phyloP scores from a whole-genome alignment of 495 filamentous ascomycete genomes.

The Parmelia sp. region DNA sequence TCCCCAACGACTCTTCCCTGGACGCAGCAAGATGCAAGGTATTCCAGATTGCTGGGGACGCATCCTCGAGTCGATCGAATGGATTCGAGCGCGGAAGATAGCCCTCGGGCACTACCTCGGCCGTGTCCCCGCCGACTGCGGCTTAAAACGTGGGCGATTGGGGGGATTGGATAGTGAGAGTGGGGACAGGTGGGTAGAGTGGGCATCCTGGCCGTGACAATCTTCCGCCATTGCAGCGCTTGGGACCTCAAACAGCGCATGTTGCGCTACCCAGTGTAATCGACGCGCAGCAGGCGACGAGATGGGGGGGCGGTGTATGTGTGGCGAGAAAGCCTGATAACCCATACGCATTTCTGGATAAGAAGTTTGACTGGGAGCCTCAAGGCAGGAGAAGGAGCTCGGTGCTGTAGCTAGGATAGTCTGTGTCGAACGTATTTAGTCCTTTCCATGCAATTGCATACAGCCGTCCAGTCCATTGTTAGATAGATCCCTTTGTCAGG shows the following conservation, averaged over 20 bases:
- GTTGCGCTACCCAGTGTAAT: neutral
- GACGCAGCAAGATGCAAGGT: neutral
- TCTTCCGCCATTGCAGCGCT: constrained; percentile 10
- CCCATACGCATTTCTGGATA: neutral
- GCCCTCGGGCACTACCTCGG: neutral
- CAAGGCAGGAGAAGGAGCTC: neutral
- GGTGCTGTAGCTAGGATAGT: neutral
- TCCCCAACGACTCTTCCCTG: neutral
- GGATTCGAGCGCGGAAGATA: neutral
- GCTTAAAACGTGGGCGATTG: neutral
- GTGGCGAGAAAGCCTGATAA: no score
- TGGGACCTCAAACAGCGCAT: neutral
- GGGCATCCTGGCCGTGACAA: neutral
- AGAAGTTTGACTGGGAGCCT: neutral
- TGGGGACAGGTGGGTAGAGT: neutral
- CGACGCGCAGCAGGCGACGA: neutral
- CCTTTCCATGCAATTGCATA: no score
- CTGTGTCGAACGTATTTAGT: no score
- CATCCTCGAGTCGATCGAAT: neutral
- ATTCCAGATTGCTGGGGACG: neutral
- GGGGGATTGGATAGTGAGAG: constrained; percentile 1
- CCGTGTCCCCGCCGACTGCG: neutral
- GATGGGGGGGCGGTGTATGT: neutral
- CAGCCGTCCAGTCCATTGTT: no score
- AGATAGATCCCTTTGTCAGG: no score